These are phyloP conservation scores for Neurospora tetrasperma DNA, from an alignment of 495 filamentous ascomycete genomes.

Conservation along the genomic window DNA sequence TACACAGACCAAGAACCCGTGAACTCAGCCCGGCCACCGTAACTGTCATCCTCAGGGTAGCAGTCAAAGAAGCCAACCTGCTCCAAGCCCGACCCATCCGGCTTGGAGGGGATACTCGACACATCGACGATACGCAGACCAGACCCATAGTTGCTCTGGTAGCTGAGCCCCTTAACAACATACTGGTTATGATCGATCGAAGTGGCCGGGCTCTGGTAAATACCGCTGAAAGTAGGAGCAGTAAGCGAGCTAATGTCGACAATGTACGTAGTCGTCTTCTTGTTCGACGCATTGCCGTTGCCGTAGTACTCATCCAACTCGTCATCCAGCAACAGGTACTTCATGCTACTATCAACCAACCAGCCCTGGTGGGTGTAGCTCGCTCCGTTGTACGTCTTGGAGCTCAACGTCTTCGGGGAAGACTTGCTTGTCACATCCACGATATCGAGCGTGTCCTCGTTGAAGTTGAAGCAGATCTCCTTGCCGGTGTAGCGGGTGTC, in stretches of 20 bases:
- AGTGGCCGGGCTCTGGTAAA: slow-evolving; percentile 35
- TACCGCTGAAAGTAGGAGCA: slow-evolving; percentile 41
- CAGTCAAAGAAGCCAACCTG: slow-evolving; percentile 49
- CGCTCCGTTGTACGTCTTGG: slow-evolving; percentile 44
- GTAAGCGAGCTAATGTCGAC: slow-evolving; percentile 43
- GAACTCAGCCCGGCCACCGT: slow-evolving; percentile 42
- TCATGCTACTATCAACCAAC: slow-evolving; percentile 43
- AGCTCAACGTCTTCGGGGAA: slow-evolving; percentile 37
- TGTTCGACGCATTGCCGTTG: slow-evolving; percentile 33
- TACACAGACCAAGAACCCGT: slow-evolving; percentile 49
- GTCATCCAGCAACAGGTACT: slow-evolving; percentile 49
- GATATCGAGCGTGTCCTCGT: slow-evolving; percentile 39
- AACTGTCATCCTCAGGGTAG: slow-evolving; percentile 49
- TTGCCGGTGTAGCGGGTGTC: slow-evolving; percentile 40
- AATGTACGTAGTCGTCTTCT: slow-evolving; percentile 43
- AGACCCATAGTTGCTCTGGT: slow-evolving; percentile 49
- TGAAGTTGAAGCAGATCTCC: slow-evolving; percentile 52
- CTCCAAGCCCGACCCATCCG: slow-evolving; percentile 38
- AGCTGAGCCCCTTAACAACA: slow-evolving; percentile 38
- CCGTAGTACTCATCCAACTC: slow-evolving; percentile 47
- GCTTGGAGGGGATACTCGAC: slow-evolving; percentile 32
- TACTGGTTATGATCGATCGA: slow-evolving; percentile 56
- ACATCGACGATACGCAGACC: slow-evolving; percentile 49
- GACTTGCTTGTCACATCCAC: slow-evolving; percentile 44
- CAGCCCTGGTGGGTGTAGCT: slow-evolving; percentile 53